These are phyloP conservation scores for Exophiala lecanii-corni DNA, from an alignment of 2,329 filamentous ascomycete genomes.

Conservation along the genomic window DNA sequence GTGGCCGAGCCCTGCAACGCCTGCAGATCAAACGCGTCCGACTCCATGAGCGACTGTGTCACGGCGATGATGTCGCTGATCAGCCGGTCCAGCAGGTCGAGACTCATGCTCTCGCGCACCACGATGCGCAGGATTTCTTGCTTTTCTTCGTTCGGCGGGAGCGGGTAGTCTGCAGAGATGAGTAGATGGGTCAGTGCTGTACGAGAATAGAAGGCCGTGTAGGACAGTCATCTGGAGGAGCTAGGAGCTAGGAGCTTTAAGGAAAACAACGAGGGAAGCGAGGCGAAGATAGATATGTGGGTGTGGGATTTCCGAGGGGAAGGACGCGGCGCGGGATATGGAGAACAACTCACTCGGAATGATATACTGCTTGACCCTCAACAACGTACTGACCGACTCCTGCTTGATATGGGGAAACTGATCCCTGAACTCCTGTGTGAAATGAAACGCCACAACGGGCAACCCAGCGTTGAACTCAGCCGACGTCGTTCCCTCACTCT, in stretches of 20 bases:
- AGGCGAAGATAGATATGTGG: too few species aligned
- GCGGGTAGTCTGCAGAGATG: slow-evolving; percentile 48
- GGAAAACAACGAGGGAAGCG: too few species aligned
- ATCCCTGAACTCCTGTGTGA: slow-evolving; percentile 58
- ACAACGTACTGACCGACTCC: slow-evolving; percentile 56
- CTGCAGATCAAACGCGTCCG: slow-evolving; percentile 49
- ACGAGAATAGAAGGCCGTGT: neutral
- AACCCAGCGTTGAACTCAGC: slow-evolving; percentile 61
- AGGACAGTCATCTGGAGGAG: too few species aligned
- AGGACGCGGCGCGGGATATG: too few species aligned
- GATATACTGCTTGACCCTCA: slow-evolving; percentile 65
- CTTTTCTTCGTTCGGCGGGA: slow-evolving; percentile 58
- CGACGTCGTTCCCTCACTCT: slow-evolving; percentile 47
- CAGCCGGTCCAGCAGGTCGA: slow-evolving; percentile 62
- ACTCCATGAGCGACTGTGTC: slow-evolving; percentile 57
- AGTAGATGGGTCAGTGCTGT: slow-evolving; percentile 26
- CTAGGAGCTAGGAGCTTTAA: too few species aligned
- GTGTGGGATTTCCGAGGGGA: too few species aligned
- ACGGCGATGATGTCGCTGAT: slow-evolving; percentile 57
- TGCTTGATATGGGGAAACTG: slow-evolving; percentile 62
- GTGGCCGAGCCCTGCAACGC: slow-evolving; percentile 41
- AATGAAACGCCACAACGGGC: slow-evolving; percentile 63
- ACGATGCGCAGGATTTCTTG: slow-evolving; percentile 66
- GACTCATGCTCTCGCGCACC: slow-evolving; percentile 61
- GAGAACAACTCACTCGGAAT: slow-evolving; percentile 52